These are phyloP conservation scores for Sesbania bispinosa DNA, from an alignment of 306 rosid genomes.

Conservation along the genomic window DNA sequence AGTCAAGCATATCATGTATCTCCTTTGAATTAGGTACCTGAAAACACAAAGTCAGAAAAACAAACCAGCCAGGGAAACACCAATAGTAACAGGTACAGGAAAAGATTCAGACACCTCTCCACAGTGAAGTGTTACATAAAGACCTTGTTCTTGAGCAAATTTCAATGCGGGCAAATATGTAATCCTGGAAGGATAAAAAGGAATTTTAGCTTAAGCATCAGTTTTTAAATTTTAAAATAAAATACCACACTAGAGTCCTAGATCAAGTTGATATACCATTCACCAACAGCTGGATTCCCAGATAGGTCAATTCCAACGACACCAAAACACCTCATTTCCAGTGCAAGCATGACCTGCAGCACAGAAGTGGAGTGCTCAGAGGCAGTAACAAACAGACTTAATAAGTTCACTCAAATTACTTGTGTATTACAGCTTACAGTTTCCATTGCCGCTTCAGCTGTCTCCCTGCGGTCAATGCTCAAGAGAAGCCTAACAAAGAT, in stretches of 20 bases:
- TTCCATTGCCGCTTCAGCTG: conserved; percentile 85
- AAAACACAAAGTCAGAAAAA: conserved; percentile 38
- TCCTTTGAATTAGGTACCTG: conserved; percentile 79
- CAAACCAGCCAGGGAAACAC: conserved; percentile 36
- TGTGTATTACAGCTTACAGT: conserved; percentile 51
- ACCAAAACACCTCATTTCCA: conserved; percentile 71
- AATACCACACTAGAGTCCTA: background rate
- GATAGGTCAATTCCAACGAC: conserved; percentile 91
- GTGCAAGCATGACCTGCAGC: conserved; percentile 80
- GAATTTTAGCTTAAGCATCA: background rate
- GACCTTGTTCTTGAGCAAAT: conserved; percentile 78
- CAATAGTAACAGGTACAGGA: background rate
- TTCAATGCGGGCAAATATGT: conserved; percentile 75
- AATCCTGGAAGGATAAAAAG: conserved; percentile 40
- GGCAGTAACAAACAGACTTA: conserved; percentile 8
- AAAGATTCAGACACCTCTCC: conserved; percentile 71
- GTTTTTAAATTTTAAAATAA: background rate
- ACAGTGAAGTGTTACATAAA: conserved; percentile 79
- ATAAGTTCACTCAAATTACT: background rate
- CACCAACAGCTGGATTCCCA: conserved; percentile 88
- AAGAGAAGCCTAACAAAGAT: conserved; percentile 73
- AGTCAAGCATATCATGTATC: conserved; percentile 74
- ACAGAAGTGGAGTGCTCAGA: conserved; percentile 18
- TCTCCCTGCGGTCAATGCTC: conserved; percentile 92
- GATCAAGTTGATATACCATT: conserved; percentile 51